Percentiles rank a stretch among this genome's conserved stretches.
These are phyloP conservation scores for Dictyostelium intermedium DNA, from an alignment of 78 protist genomes.

Conservation along the genomic window DNA sequence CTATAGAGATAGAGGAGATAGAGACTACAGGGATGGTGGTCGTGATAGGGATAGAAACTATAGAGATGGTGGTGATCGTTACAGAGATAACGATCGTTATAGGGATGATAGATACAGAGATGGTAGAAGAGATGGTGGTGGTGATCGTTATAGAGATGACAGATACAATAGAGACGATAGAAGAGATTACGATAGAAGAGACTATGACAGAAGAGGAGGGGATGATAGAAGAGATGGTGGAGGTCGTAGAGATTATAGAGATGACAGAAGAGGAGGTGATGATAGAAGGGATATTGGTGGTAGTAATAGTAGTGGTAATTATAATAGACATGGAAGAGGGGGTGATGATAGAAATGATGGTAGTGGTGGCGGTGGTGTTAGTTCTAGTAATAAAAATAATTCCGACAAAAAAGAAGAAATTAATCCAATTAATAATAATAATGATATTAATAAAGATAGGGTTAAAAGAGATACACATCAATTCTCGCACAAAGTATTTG, in stretches of 20 bases:
- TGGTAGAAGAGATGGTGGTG: conserved; percentile 6
- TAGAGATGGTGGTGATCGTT: not conserved
- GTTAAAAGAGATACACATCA: not conserved
- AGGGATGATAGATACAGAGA: not conserved
- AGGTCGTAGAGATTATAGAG: not conserved
- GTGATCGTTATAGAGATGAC: not conserved
- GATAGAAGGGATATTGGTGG: not conserved
- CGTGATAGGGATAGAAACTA: not conserved
- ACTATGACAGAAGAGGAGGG: not conserved
- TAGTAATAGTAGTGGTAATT: not conserved
- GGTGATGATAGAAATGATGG: not conserved
- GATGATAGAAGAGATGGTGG: too few species aligned
- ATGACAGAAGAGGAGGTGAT: not conserved
- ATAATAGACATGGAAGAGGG: not conserved
- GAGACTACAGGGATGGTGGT: not conserved
- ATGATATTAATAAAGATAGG: conserved; percentile 6
- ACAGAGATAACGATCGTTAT: not conserved
- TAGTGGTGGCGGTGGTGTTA: not conserved
- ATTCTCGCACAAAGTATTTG: not conserved
- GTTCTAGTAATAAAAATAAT: not conserved
- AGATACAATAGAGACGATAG: not conserved
- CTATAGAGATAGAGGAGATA: not conserved
- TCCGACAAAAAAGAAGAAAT: not conserved
- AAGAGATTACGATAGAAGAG: not conserved
- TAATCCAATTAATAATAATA: not conserved